These are phyloP conservation scores for Monosporascus ibericus DNA, from an alignment of 2,329 filamentous ascomycete genomes.

Conservation along the genomic window DNA sequence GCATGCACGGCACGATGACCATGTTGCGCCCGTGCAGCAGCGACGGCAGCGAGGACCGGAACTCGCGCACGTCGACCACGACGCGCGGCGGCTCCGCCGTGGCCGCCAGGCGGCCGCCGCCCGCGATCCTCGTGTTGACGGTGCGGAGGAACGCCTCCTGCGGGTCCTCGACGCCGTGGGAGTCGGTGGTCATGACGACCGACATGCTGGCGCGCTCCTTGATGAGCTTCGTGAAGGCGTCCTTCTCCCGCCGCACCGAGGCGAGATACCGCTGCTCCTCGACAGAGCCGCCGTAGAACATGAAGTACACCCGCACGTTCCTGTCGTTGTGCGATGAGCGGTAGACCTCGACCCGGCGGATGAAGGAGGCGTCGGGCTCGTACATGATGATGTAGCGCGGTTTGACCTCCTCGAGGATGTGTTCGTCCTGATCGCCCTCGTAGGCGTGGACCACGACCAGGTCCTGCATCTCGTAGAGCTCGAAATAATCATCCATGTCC, in stretches of 20 bases:
- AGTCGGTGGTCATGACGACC: slow-evolving; percentile 71
- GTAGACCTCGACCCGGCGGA: slow-evolving; percentile 90
- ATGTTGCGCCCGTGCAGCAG: slow-evolving; percentile 85
- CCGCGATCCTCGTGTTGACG: slow-evolving; percentile 93
- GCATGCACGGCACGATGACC: slow-evolving; percentile 85
- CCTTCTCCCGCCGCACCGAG: slow-evolving; percentile 87
- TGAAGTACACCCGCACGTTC: slow-evolving; percentile 88
- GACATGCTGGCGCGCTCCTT: slow-evolving; percentile 93
- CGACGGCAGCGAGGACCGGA: slow-evolving; percentile 85
- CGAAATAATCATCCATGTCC: slow-evolving; percentile 87
- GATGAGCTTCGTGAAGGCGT: slow-evolving; percentile 91
- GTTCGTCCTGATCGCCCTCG: slow-evolving; percentile 91
- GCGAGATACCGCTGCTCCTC: slow-evolving; percentile 93
- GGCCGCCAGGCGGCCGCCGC: slow-evolving; percentile 76
- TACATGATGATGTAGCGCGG: slow-evolving; percentile 98
- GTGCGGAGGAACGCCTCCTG: slow-evolving; percentile 91
- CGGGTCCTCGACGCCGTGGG: slow-evolving; percentile 65
- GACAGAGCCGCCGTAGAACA: slow-evolving; percentile 92
- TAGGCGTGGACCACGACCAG: slow-evolving; percentile 87
- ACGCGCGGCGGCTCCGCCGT: slow-evolving; percentile 85
- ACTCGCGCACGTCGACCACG: slow-evolving; percentile 93
- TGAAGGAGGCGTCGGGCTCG: slow-evolving; percentile 90
- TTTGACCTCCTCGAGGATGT: slow-evolving; percentile 89
- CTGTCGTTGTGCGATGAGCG: slow-evolving; percentile 87
- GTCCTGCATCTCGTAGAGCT: slow-evolving; percentile 86